Conservation (phyloP, 2,329 filamentous ascomycete genomes). For the Penicillium janthinellum region DNA sequence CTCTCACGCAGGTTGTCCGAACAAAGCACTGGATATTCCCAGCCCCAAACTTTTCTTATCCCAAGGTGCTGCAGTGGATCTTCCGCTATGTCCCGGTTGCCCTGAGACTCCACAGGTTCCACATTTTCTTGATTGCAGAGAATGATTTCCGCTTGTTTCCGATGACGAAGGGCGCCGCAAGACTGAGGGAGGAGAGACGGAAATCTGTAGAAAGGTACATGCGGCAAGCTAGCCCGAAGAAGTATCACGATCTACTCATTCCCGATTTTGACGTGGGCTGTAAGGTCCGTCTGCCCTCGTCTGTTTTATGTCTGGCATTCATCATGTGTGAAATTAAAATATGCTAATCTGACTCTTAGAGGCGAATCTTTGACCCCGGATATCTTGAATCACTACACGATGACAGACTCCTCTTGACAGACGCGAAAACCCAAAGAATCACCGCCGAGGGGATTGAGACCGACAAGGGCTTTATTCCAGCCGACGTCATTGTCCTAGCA, state of each 20-base stretch:
- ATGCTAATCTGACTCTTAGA: slow-evolving; percentile 19
- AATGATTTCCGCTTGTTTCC: slow-evolving; percentile 32
- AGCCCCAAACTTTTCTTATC: slow-evolving; percentile 40
- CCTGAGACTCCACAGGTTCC: slow-evolving; percentile 18
- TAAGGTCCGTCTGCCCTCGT: slow-evolving; percentile 41
- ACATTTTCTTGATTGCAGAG: slow-evolving; percentile 39
- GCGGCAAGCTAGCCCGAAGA: slow-evolving; percentile 53
- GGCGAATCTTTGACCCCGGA: slow-evolving; percentile 57
- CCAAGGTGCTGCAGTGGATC: slow-evolving; percentile 53
- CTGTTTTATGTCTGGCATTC: not conserved
- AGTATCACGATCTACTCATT: slow-evolving; percentile 62
- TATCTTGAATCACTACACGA: not conserved
- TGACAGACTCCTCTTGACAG: not conserved
- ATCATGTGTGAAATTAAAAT: too few relatives aligned
- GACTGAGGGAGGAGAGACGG: not conserved
- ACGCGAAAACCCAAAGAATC: slow-evolving; percentile 48
- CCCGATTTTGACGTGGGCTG: slow-evolving; percentile 64
- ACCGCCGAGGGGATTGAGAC: slow-evolving; percentile 43
- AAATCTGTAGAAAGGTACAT: slow-evolving; percentile 49
- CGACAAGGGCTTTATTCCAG: slow-evolving; percentile 23
- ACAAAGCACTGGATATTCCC: slow-evolving; percentile 60
- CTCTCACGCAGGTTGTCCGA: slow-evolving; percentile 59
- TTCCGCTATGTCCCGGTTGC: slow-evolving; percentile 43
- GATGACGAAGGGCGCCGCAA: slow-evolving; percentile 32
- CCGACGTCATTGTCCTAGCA: slow-evolving; percentile 31